Percentiles rank a stretch among this genome's conserved stretches.
Conservation (phyloP, 768 basidiomycete genomes). For the Termitomyces sp. region DNA sequence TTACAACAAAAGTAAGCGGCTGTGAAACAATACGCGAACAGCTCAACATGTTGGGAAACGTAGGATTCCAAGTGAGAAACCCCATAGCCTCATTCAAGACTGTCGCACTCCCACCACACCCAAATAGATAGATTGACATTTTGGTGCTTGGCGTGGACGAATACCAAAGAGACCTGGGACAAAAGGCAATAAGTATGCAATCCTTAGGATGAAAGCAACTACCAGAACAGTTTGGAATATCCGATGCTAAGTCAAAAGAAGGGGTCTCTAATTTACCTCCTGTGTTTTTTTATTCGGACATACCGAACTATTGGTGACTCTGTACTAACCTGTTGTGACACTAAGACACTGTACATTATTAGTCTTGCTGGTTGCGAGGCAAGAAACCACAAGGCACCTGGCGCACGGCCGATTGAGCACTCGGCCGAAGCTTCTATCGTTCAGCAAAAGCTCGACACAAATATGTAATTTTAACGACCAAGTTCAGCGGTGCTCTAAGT, state of each 20-base stretch:
- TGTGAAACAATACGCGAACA: background rate
- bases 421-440: conserved; percentile 9
- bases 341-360: background rate
- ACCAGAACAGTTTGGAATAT: background rate
- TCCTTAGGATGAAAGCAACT: background rate
- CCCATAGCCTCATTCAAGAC: background rate
- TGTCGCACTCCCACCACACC: background rate
- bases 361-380: background rate
- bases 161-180: background rate
- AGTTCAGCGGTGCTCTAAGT: background rate
- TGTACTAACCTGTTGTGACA: background rate
- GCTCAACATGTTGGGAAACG: background rate
- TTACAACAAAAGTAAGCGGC: background rate
- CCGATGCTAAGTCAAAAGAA: background rate
- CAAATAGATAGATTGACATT: background rate
- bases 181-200: background rate
- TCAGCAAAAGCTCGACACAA: background rate
- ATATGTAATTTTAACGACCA: background rate
- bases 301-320: background rate
- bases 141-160: background rate
- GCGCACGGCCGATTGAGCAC: conserved; percentile 4
- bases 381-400: conserved; percentile 4
- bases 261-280: background rate
- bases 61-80: background rate
- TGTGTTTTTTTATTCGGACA: background rate